These are phyloP conservation scores for Phaeoacremonium minimum DNA, from an alignment of 2,329 filamentous ascomycete genomes.

Conservation along the genomic window DNA sequence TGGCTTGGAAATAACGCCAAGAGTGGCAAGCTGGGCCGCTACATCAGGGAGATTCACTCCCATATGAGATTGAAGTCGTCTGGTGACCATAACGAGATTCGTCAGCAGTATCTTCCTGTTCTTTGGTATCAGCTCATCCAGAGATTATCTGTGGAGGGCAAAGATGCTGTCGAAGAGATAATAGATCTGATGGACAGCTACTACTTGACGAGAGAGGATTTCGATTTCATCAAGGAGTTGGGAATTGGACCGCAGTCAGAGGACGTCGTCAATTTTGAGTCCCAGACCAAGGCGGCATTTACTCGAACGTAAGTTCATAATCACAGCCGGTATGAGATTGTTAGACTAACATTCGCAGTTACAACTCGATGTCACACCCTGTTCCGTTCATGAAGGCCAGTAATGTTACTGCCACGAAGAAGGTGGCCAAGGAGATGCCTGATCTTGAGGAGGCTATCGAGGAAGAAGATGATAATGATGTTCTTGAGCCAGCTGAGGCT, in stretches of 20 bases:
- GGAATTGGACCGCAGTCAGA: conserved; percentile 82
- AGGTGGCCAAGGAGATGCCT: conserved; percentile 69
- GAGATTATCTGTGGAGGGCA: conserved; percentile 71
- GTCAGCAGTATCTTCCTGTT: conserved; percentile 88
- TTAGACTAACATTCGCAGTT: conserved; percentile 42
- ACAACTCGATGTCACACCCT: conserved; percentile 83
- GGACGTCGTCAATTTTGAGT: conserved; percentile 70
- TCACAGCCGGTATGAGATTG: background rate
- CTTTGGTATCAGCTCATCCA: conserved; percentile 80
- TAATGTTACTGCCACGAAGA: conserved; percentile 69
- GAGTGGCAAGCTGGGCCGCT: conserved; percentile 69
- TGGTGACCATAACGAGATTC: conserved; percentile 87
- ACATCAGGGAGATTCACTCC: conserved; percentile 89
- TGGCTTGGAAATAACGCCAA: conserved; percentile 98
- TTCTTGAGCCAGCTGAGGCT: conserved; percentile 54
- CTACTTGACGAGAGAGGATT: conserved; percentile 90
- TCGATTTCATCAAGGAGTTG: conserved; percentile 87
- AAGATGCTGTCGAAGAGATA: conserved; percentile 73
- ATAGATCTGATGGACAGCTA: conserved; percentile 98
- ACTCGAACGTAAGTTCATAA: conserved; percentile 69
- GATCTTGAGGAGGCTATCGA: conserved; percentile 96
- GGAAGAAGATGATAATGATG: conserved; percentile 77
- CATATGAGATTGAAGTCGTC: conserved; percentile 92
- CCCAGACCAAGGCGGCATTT: conserved; percentile 83
- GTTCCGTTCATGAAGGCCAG: conserved; percentile 95